Evolutionary conservation across 805 yeast genomes (phyloP).

Genomic region (Spathaspora passalidarum): DNA sequence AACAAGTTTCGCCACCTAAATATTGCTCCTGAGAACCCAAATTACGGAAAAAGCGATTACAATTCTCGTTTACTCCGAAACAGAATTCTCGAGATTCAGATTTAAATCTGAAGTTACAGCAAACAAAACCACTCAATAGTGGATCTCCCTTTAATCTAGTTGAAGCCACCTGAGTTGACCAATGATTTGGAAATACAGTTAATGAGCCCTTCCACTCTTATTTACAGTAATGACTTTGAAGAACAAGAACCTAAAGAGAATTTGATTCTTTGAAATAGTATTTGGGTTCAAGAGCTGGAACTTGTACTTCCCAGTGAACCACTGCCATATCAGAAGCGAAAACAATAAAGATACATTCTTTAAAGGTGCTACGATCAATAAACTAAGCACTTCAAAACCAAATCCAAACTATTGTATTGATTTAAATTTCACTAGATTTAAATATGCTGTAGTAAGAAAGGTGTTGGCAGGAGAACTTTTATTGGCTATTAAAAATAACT

Average conservation of each 20-base stretch:
- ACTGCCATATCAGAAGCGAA: neutral
- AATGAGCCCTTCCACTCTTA: conserved; percentile 1
- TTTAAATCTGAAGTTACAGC: neutral
- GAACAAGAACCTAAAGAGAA: neutral
- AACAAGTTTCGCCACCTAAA: neutral
- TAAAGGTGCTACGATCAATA: neutral
- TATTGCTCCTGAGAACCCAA: neutral
- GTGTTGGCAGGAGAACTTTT: neutral
- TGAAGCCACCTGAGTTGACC: conserved; percentile 9
- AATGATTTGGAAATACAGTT: conserved; percentile 7
- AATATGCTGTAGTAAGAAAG: neutral
- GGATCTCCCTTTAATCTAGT: conserved; percentile 1
- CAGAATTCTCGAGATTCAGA: neutral
- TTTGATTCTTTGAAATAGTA: neutral
- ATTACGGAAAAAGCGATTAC: conserved; percentile 3
- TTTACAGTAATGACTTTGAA: neutral
- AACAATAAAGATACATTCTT: neutral
- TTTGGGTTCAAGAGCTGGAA: neutral
- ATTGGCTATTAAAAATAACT: neutral
- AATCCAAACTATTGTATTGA: conserved; percentile 7
- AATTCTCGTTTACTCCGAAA: neutral
- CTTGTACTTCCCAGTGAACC: neutral
- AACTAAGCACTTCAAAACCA: conserved; percentile 2
- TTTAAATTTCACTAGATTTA: conserved; percentile 1
- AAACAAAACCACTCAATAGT: neutral